A percentile compares a stretch with the other conserved stretches of the same genome.
Evolutionary conservation across 768 basidiomycete species (phyloP).

Genomic region (Pulveroboletus frians): DNA sequence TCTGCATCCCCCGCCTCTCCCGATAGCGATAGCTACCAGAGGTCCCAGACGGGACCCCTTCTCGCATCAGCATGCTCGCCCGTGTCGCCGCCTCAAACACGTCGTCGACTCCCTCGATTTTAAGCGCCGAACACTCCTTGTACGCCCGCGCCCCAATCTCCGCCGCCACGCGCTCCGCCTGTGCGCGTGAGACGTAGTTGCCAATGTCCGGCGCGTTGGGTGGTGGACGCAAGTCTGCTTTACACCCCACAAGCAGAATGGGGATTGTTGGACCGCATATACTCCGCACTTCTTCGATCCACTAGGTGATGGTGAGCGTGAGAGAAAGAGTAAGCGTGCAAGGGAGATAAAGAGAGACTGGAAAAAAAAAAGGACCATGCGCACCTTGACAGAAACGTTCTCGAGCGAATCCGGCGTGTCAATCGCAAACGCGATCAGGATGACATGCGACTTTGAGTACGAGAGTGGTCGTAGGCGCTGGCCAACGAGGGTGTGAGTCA

Average conservation of each 20-base stretch:
- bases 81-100: slow-evolving; percentile 97
- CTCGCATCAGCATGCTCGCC: slow-evolving; percentile 93
- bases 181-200: slow-evolving; percentile 65
- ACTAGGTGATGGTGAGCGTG: slow-evolving; percentile 40
- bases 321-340: not conserved
- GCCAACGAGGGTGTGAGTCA: not conserved
- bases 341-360: not conserved
- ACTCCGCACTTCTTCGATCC: slow-evolving; percentile 97
- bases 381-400: slow-evolving; percentile 88
- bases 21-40: slow-evolving; percentile 48
- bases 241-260: slow-evolving; percentile 94
- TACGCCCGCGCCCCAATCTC: slow-evolving; percentile 89
- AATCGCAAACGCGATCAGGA: slow-evolving; percentile 94
- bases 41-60: slow-evolving; percentile 58
- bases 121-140: slow-evolving; percentile 90
- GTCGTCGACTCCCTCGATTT: slow-evolving; percentile 91
- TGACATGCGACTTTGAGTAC: slow-evolving; percentile 97
- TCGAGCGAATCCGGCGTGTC: slow-evolving; percentile 96
- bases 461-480: slow-evolving; percentile 93
- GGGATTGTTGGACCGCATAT: slow-evolving; percentile 92
- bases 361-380: slow-evolving; percentile 1
- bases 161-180: slow-evolving; percentile 78
- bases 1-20: slow-evolving; percentile 32
- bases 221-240: slow-evolving; percentile 82
- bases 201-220: slow-evolving; percentile 41